These are phyloP conservation scores for Melanomma pulvis-pyrius DNA, from an alignment of 495 filamentous ascomycete genomes.

Conservation along the genomic window DNA sequence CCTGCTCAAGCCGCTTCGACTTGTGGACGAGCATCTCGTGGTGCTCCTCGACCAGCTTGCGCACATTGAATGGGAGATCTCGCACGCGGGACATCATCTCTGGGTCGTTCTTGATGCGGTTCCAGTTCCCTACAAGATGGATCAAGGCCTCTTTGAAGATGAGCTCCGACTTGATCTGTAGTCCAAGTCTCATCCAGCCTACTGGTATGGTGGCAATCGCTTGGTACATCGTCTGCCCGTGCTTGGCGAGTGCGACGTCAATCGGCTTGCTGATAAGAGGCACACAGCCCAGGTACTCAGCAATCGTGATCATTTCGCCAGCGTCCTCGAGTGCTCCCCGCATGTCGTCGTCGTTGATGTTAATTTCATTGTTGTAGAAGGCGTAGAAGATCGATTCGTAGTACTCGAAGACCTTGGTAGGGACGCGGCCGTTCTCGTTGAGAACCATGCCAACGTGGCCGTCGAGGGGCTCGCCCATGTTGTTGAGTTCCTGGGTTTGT, in stretches of 20 bases:
- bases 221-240: slow-evolving; percentile 47
- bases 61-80: slow-evolving; percentile 18
- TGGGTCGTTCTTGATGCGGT: slow-evolving; percentile 15
- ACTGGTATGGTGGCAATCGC: slow-evolving; percentile 47
- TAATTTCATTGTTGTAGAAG: slow-evolving; percentile 46
- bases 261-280: slow-evolving; percentile 46
- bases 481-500: slow-evolving; percentile 20
- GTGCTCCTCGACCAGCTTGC: slow-evolving; percentile 50
- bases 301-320: slow-evolving; percentile 48
- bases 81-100: background rate
- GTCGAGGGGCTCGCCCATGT: slow-evolving; percentile 12
- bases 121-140: slow-evolving; percentile 53
- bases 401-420: slow-evolving; percentile 28
- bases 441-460: slow-evolving; percentile 11
- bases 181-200: slow-evolving; percentile 49
- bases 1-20: slow-evolving; percentile 25
- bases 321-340: slow-evolving; percentile 39
- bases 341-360: slow-evolving; percentile 40
- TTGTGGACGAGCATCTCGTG: slow-evolving; percentile 45
- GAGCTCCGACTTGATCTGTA: slow-evolving; percentile 46
- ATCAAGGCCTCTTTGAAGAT: slow-evolving; percentile 55
- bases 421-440: slow-evolving; percentile 39
- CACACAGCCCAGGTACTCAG: slow-evolving; percentile 47
- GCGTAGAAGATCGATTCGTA: slow-evolving; percentile 51
- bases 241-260: slow-evolving; percentile 48